Conservation (phyloP, 2,329 filamentous ascomycete species). For the Trichophyton mentagrophytes region DNA sequence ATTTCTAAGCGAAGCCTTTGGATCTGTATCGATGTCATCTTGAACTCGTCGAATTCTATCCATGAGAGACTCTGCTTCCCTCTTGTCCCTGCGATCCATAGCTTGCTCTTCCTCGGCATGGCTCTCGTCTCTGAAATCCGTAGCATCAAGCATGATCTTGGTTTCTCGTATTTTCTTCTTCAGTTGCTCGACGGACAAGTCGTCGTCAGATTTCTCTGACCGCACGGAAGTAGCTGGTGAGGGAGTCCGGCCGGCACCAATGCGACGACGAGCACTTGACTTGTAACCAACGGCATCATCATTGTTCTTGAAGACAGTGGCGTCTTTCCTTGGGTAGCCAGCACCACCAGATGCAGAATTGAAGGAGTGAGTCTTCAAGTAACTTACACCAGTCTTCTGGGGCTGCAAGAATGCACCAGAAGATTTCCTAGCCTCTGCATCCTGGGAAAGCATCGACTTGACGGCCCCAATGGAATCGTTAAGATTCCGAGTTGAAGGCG, state of each 20-base stretch:
- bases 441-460: conserved; percentile 76
- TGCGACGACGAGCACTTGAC: conserved; percentile 78
- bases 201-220: conserved; percentile 57
- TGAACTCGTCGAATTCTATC: conserved; percentile 81
- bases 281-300: conserved; percentile 85
- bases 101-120: conserved; percentile 81
- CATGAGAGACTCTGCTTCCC: conserved; percentile 88
- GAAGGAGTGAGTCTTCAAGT: conserved; percentile 92
- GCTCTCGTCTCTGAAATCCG: conserved; percentile 91
- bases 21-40: conserved; percentile 86
- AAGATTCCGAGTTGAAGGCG: conserved; percentile 86
- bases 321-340: conserved; percentile 66
- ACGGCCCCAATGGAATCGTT: conserved; percentile 86
- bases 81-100: conserved; percentile 76
- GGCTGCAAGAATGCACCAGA: conserved; percentile 82
- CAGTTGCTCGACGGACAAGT: conserved; percentile 73
- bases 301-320: conserved; percentile 92
- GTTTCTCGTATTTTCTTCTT: conserved; percentile 89
- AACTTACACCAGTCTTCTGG: conserved; percentile 95
- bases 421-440: conserved; percentile 79
- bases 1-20: conserved; percentile 56
- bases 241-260: conserved; percentile 60
- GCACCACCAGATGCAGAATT: conserved; percentile 48
- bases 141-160: conserved; percentile 84
- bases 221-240: conserved; percentile 60